Evolutionary conservation across 352 stramenopile genomes (phyloP).

Genomic region (Phytopythium litorale): DNA sequence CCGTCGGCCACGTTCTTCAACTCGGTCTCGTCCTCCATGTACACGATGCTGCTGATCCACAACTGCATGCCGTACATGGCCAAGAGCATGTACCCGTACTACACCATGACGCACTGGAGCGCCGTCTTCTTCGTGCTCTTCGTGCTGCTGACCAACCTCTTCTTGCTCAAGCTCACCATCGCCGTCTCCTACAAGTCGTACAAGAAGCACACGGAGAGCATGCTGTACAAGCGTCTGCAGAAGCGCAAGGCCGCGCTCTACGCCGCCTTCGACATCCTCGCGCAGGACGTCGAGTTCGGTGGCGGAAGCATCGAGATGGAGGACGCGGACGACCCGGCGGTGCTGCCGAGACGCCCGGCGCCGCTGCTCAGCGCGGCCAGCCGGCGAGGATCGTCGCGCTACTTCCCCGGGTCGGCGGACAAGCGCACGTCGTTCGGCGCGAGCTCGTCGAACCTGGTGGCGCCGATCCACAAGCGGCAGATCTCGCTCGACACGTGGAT

Average conservation of each 20-base stretch:
- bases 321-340: conserved; percentile 17
- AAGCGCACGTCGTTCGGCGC: conserved; percentile 41
- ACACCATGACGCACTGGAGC: conserved; percentile 73
- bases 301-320: conserved; percentile 2
- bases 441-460: conserved; percentile 28
- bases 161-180: conserved; percentile 83
- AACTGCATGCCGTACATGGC: conserved; percentile 81
- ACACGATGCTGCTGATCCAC: conserved; percentile 80
- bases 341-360: conserved; percentile 8
- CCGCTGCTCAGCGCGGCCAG: conserved; percentile 33
- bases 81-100: conserved; percentile 83
- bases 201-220: conserved; percentile 82
- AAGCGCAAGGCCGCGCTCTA: conserved; percentile 79
- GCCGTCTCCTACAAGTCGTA: conserved; percentile 82
- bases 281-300: conserved; percentile 46
- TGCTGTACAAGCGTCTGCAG: conserved; percentile 82
- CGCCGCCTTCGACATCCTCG: conserved; percentile 75
- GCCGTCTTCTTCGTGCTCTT: conserved; percentile 79
- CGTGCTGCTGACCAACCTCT: conserved; percentile 75
- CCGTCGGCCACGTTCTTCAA: conserved; percentile 56
- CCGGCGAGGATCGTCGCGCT: conserved; percentile 58
- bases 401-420: conserved; percentile 40
- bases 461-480: conserved; percentile 38
- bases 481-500: conserved; percentile 78
- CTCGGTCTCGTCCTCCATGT: conserved; percentile 67